Evolutionary conservation across 116 monocot genomes (phyloP).

Genomic region (Posidonia oceanica): DNA sequence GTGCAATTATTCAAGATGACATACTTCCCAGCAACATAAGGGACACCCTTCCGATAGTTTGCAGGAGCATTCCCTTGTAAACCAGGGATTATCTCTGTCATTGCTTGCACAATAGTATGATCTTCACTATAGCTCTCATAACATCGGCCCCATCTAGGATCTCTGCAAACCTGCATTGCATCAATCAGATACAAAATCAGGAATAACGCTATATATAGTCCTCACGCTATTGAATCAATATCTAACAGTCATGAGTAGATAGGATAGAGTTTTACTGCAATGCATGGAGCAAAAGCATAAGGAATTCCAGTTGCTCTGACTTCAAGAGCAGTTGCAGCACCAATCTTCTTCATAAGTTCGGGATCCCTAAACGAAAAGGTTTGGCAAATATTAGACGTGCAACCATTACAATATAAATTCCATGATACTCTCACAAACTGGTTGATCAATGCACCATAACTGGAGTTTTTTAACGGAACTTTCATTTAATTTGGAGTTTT

Average conservation of each 20-base stretch:
- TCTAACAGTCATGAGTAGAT: neutral
- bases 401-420: too few species aligned
- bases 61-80: constrained; percentile 45
- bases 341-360: constrained; percentile 47
- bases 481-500: too few species aligned
- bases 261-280: constrained; percentile 33
- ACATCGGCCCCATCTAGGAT: constrained; percentile 70
- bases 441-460: too few species aligned
- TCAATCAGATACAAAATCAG: neutral
- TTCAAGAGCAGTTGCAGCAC: constrained; percentile 65
- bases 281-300: constrained; percentile 63
- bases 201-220: neutral
- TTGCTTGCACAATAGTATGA: constrained; percentile 33
- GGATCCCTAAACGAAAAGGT: constrained; percentile 34
- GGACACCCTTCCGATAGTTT: constrained; percentile 30
- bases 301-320: constrained; percentile 66
- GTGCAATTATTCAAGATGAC: neutral
- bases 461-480: too few species aligned
- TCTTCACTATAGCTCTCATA: constrained; percentile 75
- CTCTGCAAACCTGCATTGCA: constrained; percentile 46
- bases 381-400: too few species aligned
- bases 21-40: constrained; percentile 71
- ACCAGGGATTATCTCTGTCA: constrained; percentile 55
- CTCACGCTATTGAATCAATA: too few species aligned
- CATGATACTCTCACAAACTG: too few species aligned